Percentiles rank a stretch among this genome's conserved stretches.
Evolutionary conservation across 2,329 filamentous ascomycete species (phyloP).

Genomic region (Trichophyton benhamiae): DNA sequence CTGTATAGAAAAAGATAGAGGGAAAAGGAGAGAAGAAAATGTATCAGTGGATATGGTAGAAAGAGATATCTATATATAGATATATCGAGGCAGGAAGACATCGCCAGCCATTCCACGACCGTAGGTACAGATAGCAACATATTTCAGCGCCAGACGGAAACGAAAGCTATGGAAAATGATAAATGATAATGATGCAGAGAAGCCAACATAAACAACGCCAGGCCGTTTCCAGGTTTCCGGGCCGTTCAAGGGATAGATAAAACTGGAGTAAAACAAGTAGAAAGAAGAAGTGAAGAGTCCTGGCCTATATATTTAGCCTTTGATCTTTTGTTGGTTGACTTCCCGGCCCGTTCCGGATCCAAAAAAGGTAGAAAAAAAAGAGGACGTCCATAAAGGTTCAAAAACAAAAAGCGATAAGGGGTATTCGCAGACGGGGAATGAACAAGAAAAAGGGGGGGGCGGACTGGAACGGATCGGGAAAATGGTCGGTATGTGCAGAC

Average conservation of each 20-base stretch:
- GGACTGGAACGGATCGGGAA: neutral
- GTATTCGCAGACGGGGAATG: neutral
- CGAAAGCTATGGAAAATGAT: neutral
- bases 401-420: neutral
- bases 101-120: neutral
- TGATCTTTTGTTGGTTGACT: neutral
- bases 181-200: neutral
- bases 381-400: neutral
- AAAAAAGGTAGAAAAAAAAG: neutral
- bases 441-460: neutral
- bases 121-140: neutral
- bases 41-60: neutral
- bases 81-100: neutral
- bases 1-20: neutral
- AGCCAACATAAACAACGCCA: neutral
- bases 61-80: neutral
- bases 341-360: neutral
- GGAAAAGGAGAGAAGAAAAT: neutral
- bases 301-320: neutral
- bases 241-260: neutral
- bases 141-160: neutral
- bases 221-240: slow-evolving; percentile 1
- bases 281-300: neutral
- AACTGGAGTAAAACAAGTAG: neutral
- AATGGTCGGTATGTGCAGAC: neutral